Evolutionary conservation across 768 basidiomycete species (phyloP), one percentile per base, ranked within the genome.

Genomic region (Coprinellus aureogranulatus): DNA sequence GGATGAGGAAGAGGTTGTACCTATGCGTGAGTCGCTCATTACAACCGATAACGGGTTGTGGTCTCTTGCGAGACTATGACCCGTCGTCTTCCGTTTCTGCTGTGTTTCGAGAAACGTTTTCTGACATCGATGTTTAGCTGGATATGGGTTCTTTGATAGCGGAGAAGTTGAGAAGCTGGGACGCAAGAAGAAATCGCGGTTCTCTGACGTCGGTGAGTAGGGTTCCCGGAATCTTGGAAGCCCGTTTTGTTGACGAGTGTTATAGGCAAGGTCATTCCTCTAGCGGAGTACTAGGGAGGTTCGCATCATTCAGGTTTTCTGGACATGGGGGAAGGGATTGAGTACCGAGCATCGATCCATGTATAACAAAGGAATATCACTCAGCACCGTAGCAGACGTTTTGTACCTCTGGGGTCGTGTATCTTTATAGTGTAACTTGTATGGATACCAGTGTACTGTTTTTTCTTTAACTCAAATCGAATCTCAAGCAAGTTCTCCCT

Each of bases 61-160:
- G n/a, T n/a, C n/a, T n/a, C n/a, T n/a, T n/a, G n/a, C n/a, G n/a
- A n/a, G n/a, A n/a, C n/a, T n/a, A n/a, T 42, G n/a, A 20, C 26
- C 16, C 14, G 9, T 37, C 55, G 6, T 27, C 3, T 42, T 20
- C 37, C 22, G n/a, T n/a, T n/a, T n/a, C n/a, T n/a, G n/a, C n/a
- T n/a, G n/a, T n/a, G n/a, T n/a, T n/a, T n/a, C n/a, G n/a, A n/a
- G n/a, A n/a, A n/a, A n/a, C n/a, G 37, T 41, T 45, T 46, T 23
- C 28, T 48, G 12, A 39, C 55, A 37, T 16, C 46, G 55, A 10
- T 27, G 3, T 54, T 31, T 61, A 85, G 88, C 86, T 42, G 88
- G 89, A 11, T 92, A 92, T 67, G 90, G 88, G 55, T 92, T 92
- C 79, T 94, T 93, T 67, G 92, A 90, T 63, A 86, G 84, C 60